phyloP scores from a whole-genome alignment of 257 asterid genomes.

The Solanum virginianum region DNA sequence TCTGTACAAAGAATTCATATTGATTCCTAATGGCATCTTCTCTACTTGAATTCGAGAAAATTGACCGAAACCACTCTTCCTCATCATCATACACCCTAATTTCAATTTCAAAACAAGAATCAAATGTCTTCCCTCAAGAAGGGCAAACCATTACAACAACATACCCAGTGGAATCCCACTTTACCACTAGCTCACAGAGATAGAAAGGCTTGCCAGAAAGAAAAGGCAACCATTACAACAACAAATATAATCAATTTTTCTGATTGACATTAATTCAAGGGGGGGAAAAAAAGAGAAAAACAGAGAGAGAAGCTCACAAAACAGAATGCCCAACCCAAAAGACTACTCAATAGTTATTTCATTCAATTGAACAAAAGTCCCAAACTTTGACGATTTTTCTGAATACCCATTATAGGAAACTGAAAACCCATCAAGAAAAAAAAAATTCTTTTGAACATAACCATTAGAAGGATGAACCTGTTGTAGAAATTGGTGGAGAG shows the following conservation, averaged over 20 bases:
- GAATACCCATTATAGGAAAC: neutral
- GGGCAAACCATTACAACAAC: neutral
- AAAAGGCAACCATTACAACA: neutral
- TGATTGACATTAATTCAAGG: neutral
- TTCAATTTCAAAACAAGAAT: neutral
- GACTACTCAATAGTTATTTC: neutral
- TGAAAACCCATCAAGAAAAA: neutral
- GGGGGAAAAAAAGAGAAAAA: neutral
- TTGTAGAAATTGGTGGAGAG: constrained; percentile 85
- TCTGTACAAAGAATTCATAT: constrained; percentile 80
- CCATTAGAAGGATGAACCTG: constrained; percentile 23
- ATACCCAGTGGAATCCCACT: neutral
- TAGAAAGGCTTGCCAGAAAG: neutral
- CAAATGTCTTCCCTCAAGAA: neutral
- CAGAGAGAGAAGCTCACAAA: neutral
- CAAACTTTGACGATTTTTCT: neutral
- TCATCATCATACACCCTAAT: constrained; percentile 81
- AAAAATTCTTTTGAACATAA: neutral
- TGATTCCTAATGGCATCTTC: constrained; percentile 97
- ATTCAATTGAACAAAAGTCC: neutral
- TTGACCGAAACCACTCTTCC: constrained; percentile 86
- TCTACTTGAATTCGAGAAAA: constrained; percentile 67
- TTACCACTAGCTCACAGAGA: neutral
- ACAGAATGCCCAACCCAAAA: neutral
- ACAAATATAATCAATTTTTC: neutral